Evolutionary conservation across 345 rosid genomes (phyloP).

Genomic region (Conringia planisiliqua): DNA sequence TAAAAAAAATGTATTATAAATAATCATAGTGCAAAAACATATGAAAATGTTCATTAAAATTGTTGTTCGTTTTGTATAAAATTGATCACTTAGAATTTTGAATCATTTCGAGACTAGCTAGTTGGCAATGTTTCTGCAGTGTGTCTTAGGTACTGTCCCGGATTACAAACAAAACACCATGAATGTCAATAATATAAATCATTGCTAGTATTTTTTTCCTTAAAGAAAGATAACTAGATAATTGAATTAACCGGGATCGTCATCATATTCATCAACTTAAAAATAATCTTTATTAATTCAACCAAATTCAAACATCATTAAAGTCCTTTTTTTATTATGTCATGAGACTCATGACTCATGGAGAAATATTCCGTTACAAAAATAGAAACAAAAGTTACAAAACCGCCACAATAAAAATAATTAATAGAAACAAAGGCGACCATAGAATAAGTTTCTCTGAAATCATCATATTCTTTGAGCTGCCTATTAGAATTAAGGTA

Average conservation of each 20-base stretch:
- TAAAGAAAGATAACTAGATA: background rate
- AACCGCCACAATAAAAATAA: conserved; percentile 15
- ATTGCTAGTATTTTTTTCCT: background rate
- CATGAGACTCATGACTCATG: conserved; percentile 23
- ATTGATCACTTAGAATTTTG: background rate
- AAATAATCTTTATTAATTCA: background rate
- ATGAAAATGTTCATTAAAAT: background rate
- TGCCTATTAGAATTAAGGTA: background rate
- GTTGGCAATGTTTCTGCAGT: background rate
- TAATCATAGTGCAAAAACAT: background rate
- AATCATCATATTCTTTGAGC: background rate
- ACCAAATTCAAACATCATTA: conserved; percentile 11
- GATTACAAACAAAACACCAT: background rate
- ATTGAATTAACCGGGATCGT: background rate
- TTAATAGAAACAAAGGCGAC: conserved; percentile 6
- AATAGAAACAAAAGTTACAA: conserved; percentile 23
- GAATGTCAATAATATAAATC: conserved; percentile 5
- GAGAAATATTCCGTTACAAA: conserved; percentile 27
- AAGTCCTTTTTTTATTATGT: conserved; percentile 18
- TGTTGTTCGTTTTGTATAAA: background rate
- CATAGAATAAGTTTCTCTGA: background rate
- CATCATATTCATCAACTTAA: background rate
- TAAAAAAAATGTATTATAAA: background rate
- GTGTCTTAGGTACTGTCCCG: background rate
- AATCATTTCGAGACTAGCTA: background rate